A percentile compares a stretch with the other conserved stretches of the same genome.
Evolutionary conservation across 345 rosid genomes (phyloP).

Genomic region (Arabidopsis suecica): DNA sequence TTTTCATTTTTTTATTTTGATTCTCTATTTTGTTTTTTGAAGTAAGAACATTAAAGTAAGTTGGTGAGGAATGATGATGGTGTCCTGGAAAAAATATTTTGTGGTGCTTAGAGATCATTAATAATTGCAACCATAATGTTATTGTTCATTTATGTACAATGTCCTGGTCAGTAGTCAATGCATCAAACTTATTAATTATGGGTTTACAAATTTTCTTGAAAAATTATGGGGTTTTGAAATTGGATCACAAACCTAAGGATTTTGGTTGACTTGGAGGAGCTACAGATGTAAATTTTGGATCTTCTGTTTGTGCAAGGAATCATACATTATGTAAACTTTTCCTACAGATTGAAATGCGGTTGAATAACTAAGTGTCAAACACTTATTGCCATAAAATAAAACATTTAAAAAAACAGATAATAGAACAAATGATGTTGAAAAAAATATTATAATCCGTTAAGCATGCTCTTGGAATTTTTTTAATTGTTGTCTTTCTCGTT

Average conservation of each 20-base stretch:
- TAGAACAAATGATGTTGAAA: constrained; percentile 1
- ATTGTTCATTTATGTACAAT: constrained; percentile 15
- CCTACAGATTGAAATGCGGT: constrained; percentile 29
- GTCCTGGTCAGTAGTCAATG: constrained; percentile 2
- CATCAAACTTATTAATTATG: constrained; percentile 3
- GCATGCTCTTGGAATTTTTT: constrained; percentile 32
- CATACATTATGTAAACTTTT: constrained; percentile 25
- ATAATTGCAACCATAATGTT: constrained; percentile 30
- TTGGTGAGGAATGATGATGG: constrained; percentile 26
- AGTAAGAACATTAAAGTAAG: constrained; percentile 38
- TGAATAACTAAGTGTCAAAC: constrained; percentile 40
- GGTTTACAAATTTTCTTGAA: not conserved
- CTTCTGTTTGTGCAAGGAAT: constrained; percentile 46
- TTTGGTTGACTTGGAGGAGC: constrained; percentile 42
- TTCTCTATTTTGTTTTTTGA: constrained; percentile 11
- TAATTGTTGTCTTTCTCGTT: constrained; percentile 32
- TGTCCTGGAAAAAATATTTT: constrained; percentile 26
- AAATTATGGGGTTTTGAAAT: not conserved
- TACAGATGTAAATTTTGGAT: constrained; percentile 31
- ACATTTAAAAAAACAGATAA: constrained; percentile 31
- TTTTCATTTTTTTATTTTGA: not conserved
- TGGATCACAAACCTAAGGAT: constrained; percentile 28
- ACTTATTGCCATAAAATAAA: constrained; percentile 37
- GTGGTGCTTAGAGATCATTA: constrained; percentile 31
- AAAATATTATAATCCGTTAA: constrained; percentile 3